Evolutionary conservation across 441 rosid genomes (phyloP).

Genomic region (Hura crepitans): DNA sequence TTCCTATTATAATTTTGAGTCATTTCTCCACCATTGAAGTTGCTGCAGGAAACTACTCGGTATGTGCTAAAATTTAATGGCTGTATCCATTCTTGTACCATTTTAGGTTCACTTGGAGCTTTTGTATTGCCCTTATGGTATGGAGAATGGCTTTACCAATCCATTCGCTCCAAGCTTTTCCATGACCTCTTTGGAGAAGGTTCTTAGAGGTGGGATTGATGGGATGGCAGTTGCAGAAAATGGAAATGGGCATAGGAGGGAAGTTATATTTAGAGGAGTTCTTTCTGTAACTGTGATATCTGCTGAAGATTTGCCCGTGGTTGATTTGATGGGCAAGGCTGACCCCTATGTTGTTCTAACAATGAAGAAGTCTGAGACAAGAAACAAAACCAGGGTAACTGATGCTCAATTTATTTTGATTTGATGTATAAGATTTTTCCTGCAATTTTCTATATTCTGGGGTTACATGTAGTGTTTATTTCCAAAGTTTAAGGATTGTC

Average conservation of each 20-base stretch:
- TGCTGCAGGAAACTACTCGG: not conserved
- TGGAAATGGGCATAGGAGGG: slow-evolving; percentile 40
- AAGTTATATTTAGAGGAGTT: slow-evolving; percentile 89
- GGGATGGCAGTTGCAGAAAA: slow-evolving; percentile 30
- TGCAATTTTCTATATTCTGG: not conserved
- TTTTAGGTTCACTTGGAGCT: slow-evolving; percentile 38
- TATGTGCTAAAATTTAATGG: not conserved
- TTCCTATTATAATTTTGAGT: too few relatives aligned
- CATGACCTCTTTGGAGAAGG: slow-evolving; percentile 34
- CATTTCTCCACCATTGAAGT: not conserved
- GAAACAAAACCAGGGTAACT: slow-evolving; percentile 70
- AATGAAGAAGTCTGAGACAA: slow-evolving; percentile 72
- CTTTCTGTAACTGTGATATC: slow-evolving; percentile 71
- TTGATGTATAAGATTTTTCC: not conserved
- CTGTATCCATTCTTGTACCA: not conserved
- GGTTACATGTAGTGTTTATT: not conserved
- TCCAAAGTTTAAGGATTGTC: too few relatives aligned
- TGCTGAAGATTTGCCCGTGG: slow-evolving; percentile 73
- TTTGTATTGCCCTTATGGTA: slow-evolving; percentile 32
- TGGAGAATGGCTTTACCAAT: slow-evolving; percentile 24
- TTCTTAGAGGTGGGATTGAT: slow-evolving; percentile 27
- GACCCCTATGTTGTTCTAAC: slow-evolving; percentile 72
- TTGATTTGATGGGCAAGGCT: slow-evolving; percentile 80
- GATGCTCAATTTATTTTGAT: slow-evolving; percentile 3
- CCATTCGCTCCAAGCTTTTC: slow-evolving; percentile 22